Conservation (phyloP, 1,284 basidiomycete genomes). For the Ganoderma sinense region DNA sequence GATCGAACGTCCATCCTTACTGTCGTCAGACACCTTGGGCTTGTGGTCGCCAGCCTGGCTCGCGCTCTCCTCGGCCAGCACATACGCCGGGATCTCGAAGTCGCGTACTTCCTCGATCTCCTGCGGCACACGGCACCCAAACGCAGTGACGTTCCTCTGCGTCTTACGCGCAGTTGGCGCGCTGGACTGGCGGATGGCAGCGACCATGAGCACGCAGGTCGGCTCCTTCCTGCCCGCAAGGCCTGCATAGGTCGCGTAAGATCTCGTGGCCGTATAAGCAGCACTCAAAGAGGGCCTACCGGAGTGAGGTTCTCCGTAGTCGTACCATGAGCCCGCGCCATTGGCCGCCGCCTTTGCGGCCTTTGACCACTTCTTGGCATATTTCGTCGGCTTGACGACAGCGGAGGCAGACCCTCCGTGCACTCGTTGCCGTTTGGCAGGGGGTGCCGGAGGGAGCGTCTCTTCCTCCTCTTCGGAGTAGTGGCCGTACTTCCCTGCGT, state of each 20-base stretch:
- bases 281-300: slow-evolving; percentile 14
- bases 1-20: neutral
- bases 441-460: slow-evolving; percentile 20
- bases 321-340: slow-evolving; percentile 1
- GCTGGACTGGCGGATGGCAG: slow-evolving; percentile 56
- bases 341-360: slow-evolving; percentile 12
- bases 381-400: slow-evolving; percentile 1
- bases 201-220: slow-evolving; percentile 51
- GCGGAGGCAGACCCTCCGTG: slow-evolving; percentile 4
- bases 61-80: slow-evolving; percentile 31
- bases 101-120: slow-evolving; percentile 54
- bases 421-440: slow-evolving; percentile 34
- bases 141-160: slow-evolving; percentile 60
- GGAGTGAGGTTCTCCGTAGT: slow-evolving; percentile 20
- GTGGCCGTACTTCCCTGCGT: slow-evolving; percentile 19
- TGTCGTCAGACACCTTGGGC: slow-evolving; percentile 15
- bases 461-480: slow-evolving; percentile 21
- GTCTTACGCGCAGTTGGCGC: slow-evolving; percentile 56
- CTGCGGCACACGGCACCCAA: slow-evolving; percentile 59
- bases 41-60: slow-evolving; percentile 16
- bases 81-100: slow-evolving; percentile 57
- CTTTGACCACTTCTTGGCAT: slow-evolving; percentile 13
- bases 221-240: slow-evolving; percentile 33
- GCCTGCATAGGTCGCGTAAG: slow-evolving; percentile 28
- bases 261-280: slow-evolving; percentile 14